Base-by-base conservation (phyloP, 2,329 filamentous ascomycete genomes). In the Cercospora sesami region DNA sequence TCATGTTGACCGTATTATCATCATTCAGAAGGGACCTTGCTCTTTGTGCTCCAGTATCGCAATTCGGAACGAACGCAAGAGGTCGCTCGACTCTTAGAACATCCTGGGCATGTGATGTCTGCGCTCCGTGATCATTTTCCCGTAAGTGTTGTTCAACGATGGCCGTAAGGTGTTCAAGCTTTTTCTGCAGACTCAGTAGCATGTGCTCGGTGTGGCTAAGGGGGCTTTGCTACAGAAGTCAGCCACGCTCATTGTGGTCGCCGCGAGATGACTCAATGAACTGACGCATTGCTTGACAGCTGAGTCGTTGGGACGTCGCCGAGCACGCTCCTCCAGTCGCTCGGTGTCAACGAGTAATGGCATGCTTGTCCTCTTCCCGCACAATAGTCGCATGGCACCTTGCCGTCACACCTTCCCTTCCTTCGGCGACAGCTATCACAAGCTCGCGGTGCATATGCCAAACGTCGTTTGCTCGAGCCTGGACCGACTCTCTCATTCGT, bases 361-460 rank as follows among this genome's bases (percentile, higher is more conserved):
- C 55, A 59, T 36, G 55, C n/a, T 14, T 59, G 55, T 18, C 55
- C n/a, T 36, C 55, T 59, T 1, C 55, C 55, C 28, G 18, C 28
- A 36, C 55, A 59, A 12, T 59, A 59, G 10, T 36, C 55, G 55
- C 55, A 59, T 14, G 55, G 55, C 31, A 30, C n/a, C 10, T 59
- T 59, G 55, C 55, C 55, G 18, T 59, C 55, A 16, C 55, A 59
- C n/a, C 31, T 59, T 16, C 55, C 55, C 6, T 59, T 59, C n/a
- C 55, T 28, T 33, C 55, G 55, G 10, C 55, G 55, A 36, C 55
- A 59, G 31, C 55, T 59, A 59, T 59, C 55, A 23, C 55, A 59
- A 18, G 55, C 55, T 23, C 55, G 23, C 10, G 55, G 55, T 3
- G 55, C 55, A 36, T 59, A 59, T 12, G 55, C 55, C 55, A 59